Conservation (phyloP, 1,284 basidiomycete genomes). For the Papiliotrema terrestris region DNA sequence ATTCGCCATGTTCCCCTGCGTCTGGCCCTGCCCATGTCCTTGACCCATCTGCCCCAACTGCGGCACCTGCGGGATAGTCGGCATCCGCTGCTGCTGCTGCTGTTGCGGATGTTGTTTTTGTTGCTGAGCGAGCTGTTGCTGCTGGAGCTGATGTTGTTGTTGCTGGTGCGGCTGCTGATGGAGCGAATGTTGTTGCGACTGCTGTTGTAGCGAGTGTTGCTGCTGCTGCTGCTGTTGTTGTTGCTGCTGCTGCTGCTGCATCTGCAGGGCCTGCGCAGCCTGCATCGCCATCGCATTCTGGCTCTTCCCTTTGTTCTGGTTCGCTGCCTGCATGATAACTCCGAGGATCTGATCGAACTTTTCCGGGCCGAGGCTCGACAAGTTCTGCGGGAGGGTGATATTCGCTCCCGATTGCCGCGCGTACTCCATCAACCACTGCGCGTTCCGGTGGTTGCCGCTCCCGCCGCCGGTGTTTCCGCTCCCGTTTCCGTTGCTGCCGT, state of each 20-base stretch:
- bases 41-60: neutral
- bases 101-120: slow-evolving; percentile 4
- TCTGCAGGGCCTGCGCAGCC: neutral
- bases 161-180: slow-evolving; percentile 2
- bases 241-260: slow-evolving; percentile 8
- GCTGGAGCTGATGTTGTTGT: slow-evolving; percentile 1
- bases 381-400: neutral
- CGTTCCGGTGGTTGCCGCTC: neutral
- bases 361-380: neutral
- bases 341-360: neutral
- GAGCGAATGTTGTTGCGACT: slow-evolving; percentile 6
- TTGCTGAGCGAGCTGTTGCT: neutral
- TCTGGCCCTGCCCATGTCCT: neutral
- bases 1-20: neutral
- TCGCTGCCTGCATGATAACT: neutral
- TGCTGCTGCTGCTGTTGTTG: slow-evolving; percentile 5
- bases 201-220: neutral
- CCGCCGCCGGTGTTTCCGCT: too few species aligned
- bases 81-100: slow-evolving; percentile 4
- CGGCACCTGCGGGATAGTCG: neutral
- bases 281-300: neutral
- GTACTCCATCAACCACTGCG: neutral
- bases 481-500: too few species aligned
- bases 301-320: neutral
- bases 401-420: neutral